Evolutionary conservation across 495 filamentous ascomycete species (phyloP).

Genomic region (Polyplosphaeria fusca): DNA sequence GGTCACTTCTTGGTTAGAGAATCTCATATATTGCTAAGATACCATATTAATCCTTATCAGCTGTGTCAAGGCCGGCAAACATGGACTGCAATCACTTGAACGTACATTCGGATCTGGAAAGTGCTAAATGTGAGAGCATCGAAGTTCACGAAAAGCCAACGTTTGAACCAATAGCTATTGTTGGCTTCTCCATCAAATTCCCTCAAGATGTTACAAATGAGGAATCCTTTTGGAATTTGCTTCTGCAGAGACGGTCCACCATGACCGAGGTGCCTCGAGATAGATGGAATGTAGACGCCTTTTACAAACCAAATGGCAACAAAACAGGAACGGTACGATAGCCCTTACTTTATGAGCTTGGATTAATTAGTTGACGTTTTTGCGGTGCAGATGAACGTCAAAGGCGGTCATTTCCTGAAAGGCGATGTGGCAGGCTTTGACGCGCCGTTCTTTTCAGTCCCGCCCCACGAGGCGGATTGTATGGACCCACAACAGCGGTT

Average conservation of each 20-base stretch:
- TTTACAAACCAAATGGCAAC: background rate
- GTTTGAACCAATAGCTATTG: conserved; percentile 54
- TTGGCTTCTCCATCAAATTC: conserved; percentile 62
- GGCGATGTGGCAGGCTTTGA: conserved; percentile 6
- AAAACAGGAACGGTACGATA: background rate
- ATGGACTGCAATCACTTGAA: background rate
- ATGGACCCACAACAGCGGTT: conserved; percentile 23
- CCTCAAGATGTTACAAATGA: conserved; percentile 53
- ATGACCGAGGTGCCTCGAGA: background rate
- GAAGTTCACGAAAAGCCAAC: background rate
- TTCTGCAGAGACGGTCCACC: conserved; percentile 26
- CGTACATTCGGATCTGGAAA: background rate
- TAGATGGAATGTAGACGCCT: conserved; percentile 9
- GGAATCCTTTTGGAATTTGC: conserved; percentile 58
- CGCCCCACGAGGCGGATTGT: conserved; percentile 1
- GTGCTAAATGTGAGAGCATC: background rate
- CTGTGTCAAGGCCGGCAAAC: too few relatives aligned
- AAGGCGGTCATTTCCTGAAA: conserved; percentile 6
- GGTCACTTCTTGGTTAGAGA: too few relatives aligned
- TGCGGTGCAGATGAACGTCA: background rate
- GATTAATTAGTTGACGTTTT: background rate
- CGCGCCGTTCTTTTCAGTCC: conserved; percentile 19
- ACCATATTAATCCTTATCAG: too few relatives aligned
- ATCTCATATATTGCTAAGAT: too few relatives aligned
- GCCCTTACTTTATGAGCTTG: background rate